Evolutionary conservation across 805 yeast genomes (phyloP), one percentile per base, ranked within the genome.

Genomic region (Spathaspora passalidarum): DNA sequence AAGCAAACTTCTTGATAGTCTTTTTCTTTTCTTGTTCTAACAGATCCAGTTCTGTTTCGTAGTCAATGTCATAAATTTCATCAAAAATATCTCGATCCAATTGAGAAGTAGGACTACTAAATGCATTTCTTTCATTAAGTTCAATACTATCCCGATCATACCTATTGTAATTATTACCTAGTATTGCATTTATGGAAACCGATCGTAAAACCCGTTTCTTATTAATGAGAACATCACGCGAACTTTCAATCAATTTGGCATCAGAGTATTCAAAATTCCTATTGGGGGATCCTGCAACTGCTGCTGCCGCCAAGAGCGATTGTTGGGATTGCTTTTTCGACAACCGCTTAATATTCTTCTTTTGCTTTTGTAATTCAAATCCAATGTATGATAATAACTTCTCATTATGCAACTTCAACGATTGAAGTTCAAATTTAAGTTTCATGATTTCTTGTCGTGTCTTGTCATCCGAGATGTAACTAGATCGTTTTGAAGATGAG

Each of bases 371-470:
- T 40, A 78, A 62, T 49, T 78, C 74, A 50, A 78, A 79, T 8
- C 83, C 83, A 57, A 79, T 79, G 54, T 78, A 79, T 32, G 82
- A 76, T 46, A 77, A 65, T 32, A 79, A 63, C 54, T 79, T 79
- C 46, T 79, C 84, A 56, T 78, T 79, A 55, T 79, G 82, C 44
- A 79, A 59, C 50, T 74, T 72, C 49, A 79, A 60, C 8, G 82
- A 76, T 56, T 75, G 78, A 42, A 79, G 61, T 57, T 79, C 82
- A 56, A 79, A 79, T 49, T 72, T 71, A 52, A 78, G 64, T 53
- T 72, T 76, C 57, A 72, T 73, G 51, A 78, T 66, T 49, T 79
- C 82, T 54, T 76, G 79, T 29, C 69, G 62, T 19, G 70, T 63
- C 41, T 61, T 51, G 38, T 68, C 72, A 21, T 55, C 56, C 38